Evolutionary conservation across 1,284 basidiomycete species (phyloP), one percentile per base, ranked within the genome.

Genomic region (Neolentinus lepideus): DNA sequence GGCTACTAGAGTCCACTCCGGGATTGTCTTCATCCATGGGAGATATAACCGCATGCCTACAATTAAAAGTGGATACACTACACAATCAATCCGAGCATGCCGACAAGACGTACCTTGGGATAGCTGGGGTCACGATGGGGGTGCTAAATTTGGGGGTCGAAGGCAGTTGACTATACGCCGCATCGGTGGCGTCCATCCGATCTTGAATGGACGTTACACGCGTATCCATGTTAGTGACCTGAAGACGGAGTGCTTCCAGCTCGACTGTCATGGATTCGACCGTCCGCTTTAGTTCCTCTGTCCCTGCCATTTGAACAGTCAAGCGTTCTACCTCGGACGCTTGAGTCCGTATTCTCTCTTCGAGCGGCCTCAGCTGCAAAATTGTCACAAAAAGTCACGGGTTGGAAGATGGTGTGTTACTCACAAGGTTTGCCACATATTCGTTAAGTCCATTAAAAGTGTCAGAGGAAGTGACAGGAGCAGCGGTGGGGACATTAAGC

Each of bases 341-440:
- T 54, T 63, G 58, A 3, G 51, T 27, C 27, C 53, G 12, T 54
- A 83, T 66, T 63, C 81, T 78, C 26, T 75, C 70, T 60, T 78
- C 73, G 19, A 88, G 64, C 10, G 86, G 83, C 50, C 71, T 72
- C 48, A 85, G 62, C 83, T 85, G 59, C 16, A 51, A 53, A 53
- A 19, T 26, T 27, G 43, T 26, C 52, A 61, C 52, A 61, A 47
- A 52, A 51, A 55, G 53, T 50, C 8, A 25, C 21, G 47, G 12
- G 25, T 25, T 4, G 27, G 11, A 21, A 16, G 47, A 21, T 6
- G 4, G 22, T 50, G 12, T 12, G 14, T 6, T n/a, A 50, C 47
- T 26, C 47, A 50, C 47, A 25, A 25, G 27, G 11, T 50, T 25
- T 22, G 47, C 47, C 16, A 50, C 47, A 11, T 26, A 25, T 29